Base-by-base conservation (phyloP, 179 eudicot species). In the Vitellaria paradoxa region DNA sequence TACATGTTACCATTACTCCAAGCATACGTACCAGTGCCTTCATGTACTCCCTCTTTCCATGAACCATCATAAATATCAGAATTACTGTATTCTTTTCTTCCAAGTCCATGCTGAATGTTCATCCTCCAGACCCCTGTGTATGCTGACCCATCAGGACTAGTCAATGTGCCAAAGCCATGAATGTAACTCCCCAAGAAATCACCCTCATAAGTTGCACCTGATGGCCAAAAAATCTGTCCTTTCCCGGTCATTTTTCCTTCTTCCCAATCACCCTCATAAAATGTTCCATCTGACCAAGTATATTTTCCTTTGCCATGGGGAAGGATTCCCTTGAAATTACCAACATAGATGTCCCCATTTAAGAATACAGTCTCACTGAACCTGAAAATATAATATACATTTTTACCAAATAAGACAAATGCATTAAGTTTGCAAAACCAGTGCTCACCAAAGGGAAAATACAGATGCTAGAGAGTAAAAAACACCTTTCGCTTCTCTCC, bases 281-380 rank as follows among this genome's bases (percentile, higher is more conserved):
- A 59, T 13, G 94, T 85, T 80, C 97, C 94, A 82, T 93, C 90
- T 49, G 86, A 81, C 99, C 99, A 96, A 42, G 82, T 90, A 83
- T 96, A 96, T 72, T 82, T 93, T 63, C 99, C 98, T 79, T 83
- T 89, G n/a, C 96, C 97, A 84, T 96, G 94, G 59, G 98, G 97
- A 78, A 89, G 70, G 75, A 69, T 79, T 57, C 89, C 90, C 64
- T 79, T 80, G 84, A 85, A 81, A 61, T 84, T 80, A 63, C 99
- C 99, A 57, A 70, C 17, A 81, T 96, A 93, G 37, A 81, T 81
- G 85, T 96, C 98, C 6, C 94, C 96, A 77, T 88, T 88, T 42
- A 85, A 65, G 71, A 93, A 77, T 18, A 81, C 70, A 85, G 88
- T 90, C 76, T 84, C 87, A 60, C 55, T 55, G 62, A 72, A 64